Percentiles rank a stretch among this genome's conserved stretches.
phyloP scores from a whole-genome alignment of 345 rosid species.

The Cardamine chenopodiifolia region DNA sequence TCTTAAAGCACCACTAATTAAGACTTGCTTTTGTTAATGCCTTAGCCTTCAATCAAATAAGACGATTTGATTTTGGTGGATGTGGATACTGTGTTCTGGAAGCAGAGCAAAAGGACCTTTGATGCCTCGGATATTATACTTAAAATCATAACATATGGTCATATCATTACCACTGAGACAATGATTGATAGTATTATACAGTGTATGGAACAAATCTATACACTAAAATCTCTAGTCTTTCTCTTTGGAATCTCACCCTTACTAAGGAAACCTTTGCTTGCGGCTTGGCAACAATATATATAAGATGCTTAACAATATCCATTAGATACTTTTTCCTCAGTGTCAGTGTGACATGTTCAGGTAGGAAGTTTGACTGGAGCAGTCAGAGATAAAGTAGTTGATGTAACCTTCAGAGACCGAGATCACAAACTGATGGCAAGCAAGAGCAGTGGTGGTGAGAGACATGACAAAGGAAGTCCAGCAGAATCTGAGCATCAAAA shows the following conservation, averaged over 20 bases:
- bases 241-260: constrained; percentile 5
- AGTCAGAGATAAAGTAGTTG: constrained; percentile 46
- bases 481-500: constrained; percentile 62
- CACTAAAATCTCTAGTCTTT: constrained; percentile 20
- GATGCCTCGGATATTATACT: too few relatives aligned
- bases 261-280: constrained; percentile 3
- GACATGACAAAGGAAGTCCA: constrained; percentile 61
- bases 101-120: too few relatives aligned
- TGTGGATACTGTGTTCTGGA: too few relatives aligned
- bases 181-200: constrained; percentile 5
- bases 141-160: too few relatives aligned
- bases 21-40: too few relatives aligned
- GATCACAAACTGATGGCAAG: constrained; percentile 62
- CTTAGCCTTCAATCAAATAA: too few relatives aligned
- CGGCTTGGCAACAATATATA: constrained; percentile 22
- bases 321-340: neutral
- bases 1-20: too few relatives aligned
- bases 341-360: constrained; percentile 12
- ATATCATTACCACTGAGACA: constrained; percentile 4
- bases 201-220: constrained; percentile 21
- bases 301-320: constrained; percentile 1
- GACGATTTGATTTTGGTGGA: too few relatives aligned
- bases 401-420: constrained; percentile 59
- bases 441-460: constrained; percentile 62
- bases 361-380: constrained; percentile 51